These are phyloP conservation scores for Elongisporangium anandrum DNA, from an alignment of 352 stramenopile genomes.

Conservation along the genomic window DNA sequence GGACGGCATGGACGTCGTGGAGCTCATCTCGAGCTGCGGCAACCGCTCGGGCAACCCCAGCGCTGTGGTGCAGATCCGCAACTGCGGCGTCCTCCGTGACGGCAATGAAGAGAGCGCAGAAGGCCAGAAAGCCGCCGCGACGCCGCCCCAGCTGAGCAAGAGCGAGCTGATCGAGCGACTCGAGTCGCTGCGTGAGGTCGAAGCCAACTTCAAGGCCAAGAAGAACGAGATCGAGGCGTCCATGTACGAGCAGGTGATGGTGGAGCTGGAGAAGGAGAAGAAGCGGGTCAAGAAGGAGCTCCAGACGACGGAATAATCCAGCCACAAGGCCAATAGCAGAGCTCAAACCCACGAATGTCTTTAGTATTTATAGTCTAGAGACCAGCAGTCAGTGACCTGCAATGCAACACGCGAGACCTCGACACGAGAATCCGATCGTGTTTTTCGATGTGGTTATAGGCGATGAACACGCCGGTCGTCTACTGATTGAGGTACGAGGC, in stretches of 20 bases:
- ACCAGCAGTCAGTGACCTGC: too few relatives aligned
- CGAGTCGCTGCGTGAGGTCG: conserved; percentile 55
- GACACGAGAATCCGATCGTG: conserved; percentile 80
- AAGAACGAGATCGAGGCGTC: conserved; percentile 51
- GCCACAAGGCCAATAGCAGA: too few relatives aligned
- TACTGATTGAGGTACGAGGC: conserved; percentile 87
- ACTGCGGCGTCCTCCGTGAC: conserved; percentile 56
- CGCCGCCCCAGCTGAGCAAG: conserved; percentile 28
- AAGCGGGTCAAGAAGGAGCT: conserved; percentile 52
- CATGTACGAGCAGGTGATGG: conserved; percentile 65
- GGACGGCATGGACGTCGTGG: conserved; percentile 91
- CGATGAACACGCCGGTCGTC: conserved; percentile 72
- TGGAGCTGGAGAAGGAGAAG: conserved; percentile 69
- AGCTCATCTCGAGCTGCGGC: conserved; percentile 78
- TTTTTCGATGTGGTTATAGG: conserved; percentile 96
- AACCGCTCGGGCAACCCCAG: conserved; percentile 86
- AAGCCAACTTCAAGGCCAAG: conserved; percentile 49
- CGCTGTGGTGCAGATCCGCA: conserved; percentile 88
- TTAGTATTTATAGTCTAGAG: too few relatives aligned
- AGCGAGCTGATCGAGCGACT: conserved; percentile 66
- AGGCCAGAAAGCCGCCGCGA: conserved; percentile 3
- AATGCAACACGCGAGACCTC: background rate
- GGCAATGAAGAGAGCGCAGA: conserved; percentile 2
- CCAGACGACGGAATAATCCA: conserved; percentile 34
- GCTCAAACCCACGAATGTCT: too few relatives aligned